phyloP scores from a whole-genome alignment of 495 filamentous ascomycete genomes.

The Lophiotrema nucula region DNA sequence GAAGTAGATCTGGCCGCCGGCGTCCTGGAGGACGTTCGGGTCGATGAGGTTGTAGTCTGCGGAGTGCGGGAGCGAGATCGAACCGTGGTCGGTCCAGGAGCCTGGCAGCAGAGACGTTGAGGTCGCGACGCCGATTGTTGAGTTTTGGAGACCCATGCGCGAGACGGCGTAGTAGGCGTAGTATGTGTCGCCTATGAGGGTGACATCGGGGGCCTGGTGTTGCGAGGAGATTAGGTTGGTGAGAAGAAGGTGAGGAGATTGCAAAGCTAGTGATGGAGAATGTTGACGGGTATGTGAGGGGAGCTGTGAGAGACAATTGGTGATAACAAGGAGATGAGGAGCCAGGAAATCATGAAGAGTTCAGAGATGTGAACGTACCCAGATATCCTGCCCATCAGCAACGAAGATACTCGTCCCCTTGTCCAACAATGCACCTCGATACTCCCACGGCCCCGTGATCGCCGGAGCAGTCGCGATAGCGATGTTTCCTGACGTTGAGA shows the following conservation, averaged over 20 bases:
- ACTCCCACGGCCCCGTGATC: constrained; percentile 64
- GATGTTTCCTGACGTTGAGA: constrained; percentile 63
- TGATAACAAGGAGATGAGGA: too few relatives aligned
- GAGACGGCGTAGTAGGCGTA: constrained; percentile 71
- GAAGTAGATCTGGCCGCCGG: constrained; percentile 49
- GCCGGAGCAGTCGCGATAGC: constrained; percentile 56
- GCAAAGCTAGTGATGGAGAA: too few relatives aligned
- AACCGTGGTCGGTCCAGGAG: constrained; percentile 60
- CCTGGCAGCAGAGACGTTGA: constrained; percentile 59
- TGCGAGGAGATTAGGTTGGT: neutral
- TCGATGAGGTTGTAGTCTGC: constrained; percentile 70
- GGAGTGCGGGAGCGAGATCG: constrained; percentile 46
- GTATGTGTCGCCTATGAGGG: constrained; percentile 55
- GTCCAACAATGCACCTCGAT: constrained; percentile 55
- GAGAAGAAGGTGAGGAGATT: too few relatives aligned
- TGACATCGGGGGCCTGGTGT: constrained; percentile 64
- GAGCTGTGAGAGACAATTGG: too few relatives aligned
- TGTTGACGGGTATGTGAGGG: too few relatives aligned
- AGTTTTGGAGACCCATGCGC: constrained; percentile 60
- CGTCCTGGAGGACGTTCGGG: constrained; percentile 55
- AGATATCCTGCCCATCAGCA: constrained; percentile 54
- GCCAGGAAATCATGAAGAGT: constrained; percentile 1
- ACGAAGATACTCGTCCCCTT: constrained; percentile 56
- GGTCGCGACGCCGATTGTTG: constrained; percentile 67
- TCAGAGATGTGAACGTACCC: constrained; percentile 46